Evolutionary conservation across 257 asterid genomes (phyloP), one percentile per base, ranked within the genome.

Genomic region (Solanum corneliomulleri): DNA sequence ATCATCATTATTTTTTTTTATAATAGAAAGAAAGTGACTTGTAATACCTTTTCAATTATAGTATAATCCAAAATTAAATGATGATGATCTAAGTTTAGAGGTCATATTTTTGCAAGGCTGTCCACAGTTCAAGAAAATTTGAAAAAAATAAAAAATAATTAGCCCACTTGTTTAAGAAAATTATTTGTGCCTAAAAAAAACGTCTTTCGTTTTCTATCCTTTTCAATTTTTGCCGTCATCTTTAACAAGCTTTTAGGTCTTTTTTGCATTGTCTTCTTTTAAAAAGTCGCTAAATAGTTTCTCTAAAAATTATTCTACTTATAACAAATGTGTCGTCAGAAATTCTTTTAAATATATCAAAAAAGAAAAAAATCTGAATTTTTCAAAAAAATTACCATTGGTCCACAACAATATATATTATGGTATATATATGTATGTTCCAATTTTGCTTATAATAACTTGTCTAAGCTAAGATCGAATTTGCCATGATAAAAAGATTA

Each of bases 61-160:
- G 12, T 7, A 76, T 76, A 42, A 77, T 44, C 47, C 41, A 72
- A 69, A 72, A 42, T 4, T 42, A 76, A 33, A 75, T 7, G 47
- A 37, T 74, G 47, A 37, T 42, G 15, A n/a, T 77, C n/a, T 25
- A 77, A 72, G 62, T 44, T 3, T 12, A 44, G 23, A 77, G 25
- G 62, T n/a, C 39, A 27, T 13, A 6, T 45, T 77, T 78, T 78
- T 15, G 84, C 64, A 78, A 78, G 84, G 84, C 64, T 78, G 84
- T 78, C 84, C 33, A 78, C 84, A 78, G 64, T 77, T 77, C 39
- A 77, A n/a, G 64, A 77, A 44, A 77, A 14, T 2, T 27, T 25
- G 5, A 9, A n/a, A 20, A n/a, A 18, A 25, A 33, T 16, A 27
- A 75, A 23, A 75, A 75, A 71, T 33, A 29, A 75, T 41, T 41